These are phyloP conservation scores for Friedmanniomyces simplex DNA, from an alignment of 495 filamentous ascomycete species.

Conservation along the genomic window DNA sequence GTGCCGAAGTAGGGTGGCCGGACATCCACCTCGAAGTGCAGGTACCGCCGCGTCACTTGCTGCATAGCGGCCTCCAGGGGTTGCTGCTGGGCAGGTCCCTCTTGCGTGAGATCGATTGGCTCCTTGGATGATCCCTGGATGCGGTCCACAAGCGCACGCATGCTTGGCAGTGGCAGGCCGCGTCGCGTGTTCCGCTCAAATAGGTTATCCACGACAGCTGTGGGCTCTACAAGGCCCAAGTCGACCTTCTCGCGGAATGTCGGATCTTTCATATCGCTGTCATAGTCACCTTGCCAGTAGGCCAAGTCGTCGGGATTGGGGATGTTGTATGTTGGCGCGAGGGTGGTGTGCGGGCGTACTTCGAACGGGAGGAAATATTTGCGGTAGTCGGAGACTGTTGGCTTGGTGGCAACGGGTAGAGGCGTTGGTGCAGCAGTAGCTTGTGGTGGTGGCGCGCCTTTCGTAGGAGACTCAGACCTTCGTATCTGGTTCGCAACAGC, in stretches of 20 bases:
- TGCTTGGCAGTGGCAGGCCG: constrained; percentile 42
- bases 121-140: constrained; percentile 31
- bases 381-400: constrained; percentile 50
- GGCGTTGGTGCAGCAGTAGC: not conserved
- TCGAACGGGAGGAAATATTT: constrained; percentile 52
- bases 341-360: constrained; percentile 22
- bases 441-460: not conserved
- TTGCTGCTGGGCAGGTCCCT: constrained; percentile 24
- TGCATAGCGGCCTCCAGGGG: constrained; percentile 45
- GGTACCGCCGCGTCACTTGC: constrained; percentile 58
- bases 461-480: constrained; percentile 10
- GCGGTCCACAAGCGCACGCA: constrained; percentile 55
- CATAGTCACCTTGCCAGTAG: constrained; percentile 12
- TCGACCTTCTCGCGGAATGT: constrained; percentile 12
- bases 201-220: constrained; percentile 7
- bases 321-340: constrained; percentile 18
- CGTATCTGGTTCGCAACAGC: constrained; percentile 19
- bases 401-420: constrained; percentile 24
- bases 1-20: constrained; percentile 86
- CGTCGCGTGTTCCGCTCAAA: constrained; percentile 34
- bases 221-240: constrained; percentile 9
- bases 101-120: constrained; percentile 36
- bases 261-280: constrained; percentile 11
- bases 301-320: constrained; percentile 14
- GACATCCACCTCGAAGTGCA: constrained; percentile 79